Evolutionary conservation across 441 rosid species (phyloP).

Genomic region (Jatropha podagrica): DNA sequence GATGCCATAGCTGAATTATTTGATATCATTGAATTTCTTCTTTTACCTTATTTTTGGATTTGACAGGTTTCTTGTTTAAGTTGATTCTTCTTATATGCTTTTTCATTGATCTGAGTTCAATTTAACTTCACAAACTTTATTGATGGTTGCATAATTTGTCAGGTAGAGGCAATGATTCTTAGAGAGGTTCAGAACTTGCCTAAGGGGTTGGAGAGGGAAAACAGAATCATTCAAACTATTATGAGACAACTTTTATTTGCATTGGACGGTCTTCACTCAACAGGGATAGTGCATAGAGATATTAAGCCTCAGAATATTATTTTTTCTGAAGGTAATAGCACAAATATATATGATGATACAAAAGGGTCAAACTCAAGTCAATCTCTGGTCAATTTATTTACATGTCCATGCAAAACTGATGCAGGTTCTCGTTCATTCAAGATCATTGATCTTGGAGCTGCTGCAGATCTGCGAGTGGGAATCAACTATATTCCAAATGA

Average conservation of each 20-base stretch:
- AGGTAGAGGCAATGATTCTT: constrained; percentile 87
- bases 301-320: constrained; percentile 90
- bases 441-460: constrained; percentile 97
- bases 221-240: constrained; percentile 77
- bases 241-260: constrained; percentile 89
- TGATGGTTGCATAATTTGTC: constrained; percentile 25
- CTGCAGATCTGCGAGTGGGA: constrained; percentile 90
- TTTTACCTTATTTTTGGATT: not conserved
- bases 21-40: not conserved
- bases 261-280: constrained; percentile 93
- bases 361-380: constrained; percentile 9
- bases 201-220: constrained; percentile 82
- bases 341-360: constrained; percentile 14
- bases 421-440: constrained; percentile 85
- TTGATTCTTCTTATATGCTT: constrained; percentile 10
- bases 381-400: constrained; percentile 3
- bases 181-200: constrained; percentile 77
- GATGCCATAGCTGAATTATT: not conserved
- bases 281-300: constrained; percentile 93
- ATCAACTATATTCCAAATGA: constrained; percentile 96
- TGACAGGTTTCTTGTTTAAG: not conserved
- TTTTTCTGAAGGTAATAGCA: constrained; percentile 79
- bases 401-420: constrained; percentile 26
- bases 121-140: constrained; percentile 14
- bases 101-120: not conserved